Evolutionary conservation across 345 rosid genomes (phyloP), one percentile per base, ranked within the genome.

Genomic region (Rhodamnia argentea): DNA sequence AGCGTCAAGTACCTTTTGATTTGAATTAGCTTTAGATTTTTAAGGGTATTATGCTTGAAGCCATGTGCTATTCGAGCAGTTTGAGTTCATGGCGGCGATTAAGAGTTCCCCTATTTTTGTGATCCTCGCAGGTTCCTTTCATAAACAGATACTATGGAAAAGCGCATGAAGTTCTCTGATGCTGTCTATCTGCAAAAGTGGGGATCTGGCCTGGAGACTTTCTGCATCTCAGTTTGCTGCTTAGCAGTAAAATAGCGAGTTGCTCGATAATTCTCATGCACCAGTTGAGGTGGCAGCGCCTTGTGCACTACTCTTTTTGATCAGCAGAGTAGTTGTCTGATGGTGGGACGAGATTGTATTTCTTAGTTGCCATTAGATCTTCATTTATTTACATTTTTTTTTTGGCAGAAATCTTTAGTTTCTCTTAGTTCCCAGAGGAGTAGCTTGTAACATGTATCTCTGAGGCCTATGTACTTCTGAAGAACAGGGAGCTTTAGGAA

Each of bases 121-220:
- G 64, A 83, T 3, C 53, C 60, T 87, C 87, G 96, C 96, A 97
- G 99, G 92, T 92, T 16, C 88, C 92, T 14, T 95, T 95, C 90
- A 94, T 97, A 83, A 97, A 96, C 92, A 90, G 99, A 86, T 97
- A 97, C 84, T 97, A 96, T 16, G 94, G 99, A 54, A 96, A 94
- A 89, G 99, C 99, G 16, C 95, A 95, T 13, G 91, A 95, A 88
- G 88, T 96, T 86, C 92, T 97, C 58, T 97, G 88, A 92, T 83
- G 64, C 59, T 84, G 2, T 83, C 24, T 12, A 83, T 52, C n/a
- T 27, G 37, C 54, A 52, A 82, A 82, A 55, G 57, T 26, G 2
- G 26, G 14, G 42, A 32, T 32, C 85, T 85, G 83, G 75, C 75
- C 55, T 70, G 59, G 83, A 84, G 78, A 70, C 11, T 6, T 37